Evolutionary conservation across 805 yeast species (phyloP), one percentile per base, ranked within the genome.

Genomic region (Pichia thaimueangensis): DNA sequence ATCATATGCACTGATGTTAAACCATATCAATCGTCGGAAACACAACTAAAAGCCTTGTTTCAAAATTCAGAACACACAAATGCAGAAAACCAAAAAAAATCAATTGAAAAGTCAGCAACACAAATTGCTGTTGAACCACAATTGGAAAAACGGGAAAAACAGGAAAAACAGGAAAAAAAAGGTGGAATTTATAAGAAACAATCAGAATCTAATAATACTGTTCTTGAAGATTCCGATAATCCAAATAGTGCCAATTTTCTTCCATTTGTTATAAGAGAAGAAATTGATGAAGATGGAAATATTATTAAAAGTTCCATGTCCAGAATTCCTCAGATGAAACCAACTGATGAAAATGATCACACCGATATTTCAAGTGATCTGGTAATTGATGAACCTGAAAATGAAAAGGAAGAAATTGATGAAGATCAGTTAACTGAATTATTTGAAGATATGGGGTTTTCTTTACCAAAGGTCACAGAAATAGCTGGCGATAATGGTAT

Each of bases 201-300:
- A 25, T 25, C 13, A 10, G 29, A 13, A n/a, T n/a, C 13, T 25
- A 13, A 13, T 25, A 13, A 13, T 11, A 25, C 29, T 11, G 4
- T 16, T 7, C 22, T 20, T 3, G 35, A 41, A 23, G 36, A 35
- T 4, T 13, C 34, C 9, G 30, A 17, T n/a, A 21, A 39, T 20
- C 23, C 35, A 20, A 29, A 37, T 4, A n/a, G 13, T 12, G 38
- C 6, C n/a, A 22, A 37, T 43, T 71, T 37, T 45, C 49, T 25
- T 41, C 54, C 45, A n/a, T 76, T 84, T 73, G 91, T 85, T 45
- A 86, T 87, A 19, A 68, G 77, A 42, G 96, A 88, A 54, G 82
- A 78, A 39, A 58, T 88, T 19, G 95, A 88, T 59, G 95, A 84
- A 2, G 79, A 82, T 21, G 96, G 84, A 0, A 80, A 84, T 48